These are phyloP conservation scores for Gnetum montanum DNA, from an alignment of 75 land plant genomes.

Conservation along the genomic window DNA sequence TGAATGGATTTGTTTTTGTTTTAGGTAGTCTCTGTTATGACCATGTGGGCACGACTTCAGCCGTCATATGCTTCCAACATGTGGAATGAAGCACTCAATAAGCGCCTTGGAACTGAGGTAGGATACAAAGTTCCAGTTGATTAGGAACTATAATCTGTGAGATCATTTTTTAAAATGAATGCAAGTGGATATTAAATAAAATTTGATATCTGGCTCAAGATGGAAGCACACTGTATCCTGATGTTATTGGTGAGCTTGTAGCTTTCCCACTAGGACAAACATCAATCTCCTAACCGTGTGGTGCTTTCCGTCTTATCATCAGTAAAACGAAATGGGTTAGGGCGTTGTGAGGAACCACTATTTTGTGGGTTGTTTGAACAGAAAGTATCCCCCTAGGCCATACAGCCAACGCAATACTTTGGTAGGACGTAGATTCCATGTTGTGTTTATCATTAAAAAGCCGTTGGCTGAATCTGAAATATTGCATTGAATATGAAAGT, in stretches of 20 bases:
- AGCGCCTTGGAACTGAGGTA: slow-evolving; percentile 88
- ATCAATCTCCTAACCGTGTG: neutral
- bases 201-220: neutral
- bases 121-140: neutral
- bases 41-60: slow-evolving; percentile 78
- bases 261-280: neutral
- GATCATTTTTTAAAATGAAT: neutral
- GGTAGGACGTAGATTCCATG: no score
- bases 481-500: no score
- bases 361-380: no score
- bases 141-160: neutral
- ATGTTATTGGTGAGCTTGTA: neutral
- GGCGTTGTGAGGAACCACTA: no score
- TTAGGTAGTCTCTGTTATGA: slow-evolving; percentile 84
- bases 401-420: no score
- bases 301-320: no score
- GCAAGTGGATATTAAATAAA: neutral
- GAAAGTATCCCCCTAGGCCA: no score
- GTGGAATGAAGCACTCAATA: slow-evolving; percentile 99
- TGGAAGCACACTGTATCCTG: no score
- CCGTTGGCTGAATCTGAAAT: no score
- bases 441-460: no score
- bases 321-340: no score
- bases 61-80: slow-evolving; percentile 93
- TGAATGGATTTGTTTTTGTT: neutral